Evolutionary conservation across 768 basidiomycete species (phyloP), one percentile per base, ranked within the genome.

Genomic region (Naganishia onofrii): DNA sequence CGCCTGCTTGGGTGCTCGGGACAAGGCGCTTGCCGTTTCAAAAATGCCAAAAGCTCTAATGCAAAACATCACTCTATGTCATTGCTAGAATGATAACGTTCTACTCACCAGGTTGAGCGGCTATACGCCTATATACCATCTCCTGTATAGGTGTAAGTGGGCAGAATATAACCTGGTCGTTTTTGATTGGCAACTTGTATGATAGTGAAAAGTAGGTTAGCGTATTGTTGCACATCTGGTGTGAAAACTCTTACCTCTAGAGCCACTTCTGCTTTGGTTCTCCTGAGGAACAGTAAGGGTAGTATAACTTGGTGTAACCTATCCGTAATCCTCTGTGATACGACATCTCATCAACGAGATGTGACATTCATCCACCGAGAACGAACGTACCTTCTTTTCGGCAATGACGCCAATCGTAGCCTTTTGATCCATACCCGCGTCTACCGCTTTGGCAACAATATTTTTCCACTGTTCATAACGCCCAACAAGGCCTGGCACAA

Each of bases 121-220:
- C 82, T 38, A 94, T 84, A 6, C 85, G 84, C 73, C 87, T 89
- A 79, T 96, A 95, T 0, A 88, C 90, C 19, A 79, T 76, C 32
- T 87, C 85, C 80, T 96, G 94, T 42, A 82, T 84, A 0, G 82
- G 69, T 0, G 90, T 90, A 58, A 98, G 82, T 19, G 93, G 94
- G 76, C 95, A 99, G 76, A 97, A 95, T 6, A 96, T 92, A 17
- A 97, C 90, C 76, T 92, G 84, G 74, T 99, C 95, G 0, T 85
- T 85, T 83, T 99, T 99, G 71, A 84, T 84, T 0, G 95, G 95
- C 2, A 98, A 84, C 89, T 94, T 74, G 2, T 19, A 65, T 0
- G 19, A 46, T 8, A 17, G 15, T 5, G 5, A 36, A 38, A 34
- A 38, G 48, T 19, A 10, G 28, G 42, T 73, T 46, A 76, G 63